Conservation (phyloP, 441 rosid species). For the Omphalea diandra region DNA sequence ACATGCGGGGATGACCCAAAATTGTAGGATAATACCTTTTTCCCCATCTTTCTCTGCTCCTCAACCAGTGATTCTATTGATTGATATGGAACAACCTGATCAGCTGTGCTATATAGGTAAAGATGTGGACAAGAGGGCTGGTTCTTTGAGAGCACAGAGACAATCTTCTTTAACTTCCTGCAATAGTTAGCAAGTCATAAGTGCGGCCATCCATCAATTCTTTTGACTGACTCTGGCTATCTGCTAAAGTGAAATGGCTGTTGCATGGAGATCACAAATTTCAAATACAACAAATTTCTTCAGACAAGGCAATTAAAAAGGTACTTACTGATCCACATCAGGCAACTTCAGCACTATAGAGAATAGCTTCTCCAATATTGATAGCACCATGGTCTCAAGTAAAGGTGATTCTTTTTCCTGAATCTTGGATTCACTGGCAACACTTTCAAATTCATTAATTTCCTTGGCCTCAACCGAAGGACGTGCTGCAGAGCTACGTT, state of each 20-base stretch:
- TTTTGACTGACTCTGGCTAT: neutral
- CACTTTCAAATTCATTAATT: slow-evolving; percentile 25
- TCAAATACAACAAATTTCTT: neutral
- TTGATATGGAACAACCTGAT: slow-evolving; percentile 62
- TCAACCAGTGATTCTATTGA: slow-evolving; percentile 50
- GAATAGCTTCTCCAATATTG: slow-evolving; percentile 57
- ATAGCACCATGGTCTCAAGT: slow-evolving; percentile 48
- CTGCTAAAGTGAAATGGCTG: neutral
- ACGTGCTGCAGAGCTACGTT: slow-evolving; percentile 41
- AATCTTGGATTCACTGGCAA: slow-evolving; percentile 17
- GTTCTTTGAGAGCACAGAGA: slow-evolving; percentile 39
- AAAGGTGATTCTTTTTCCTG: slow-evolving; percentile 35
- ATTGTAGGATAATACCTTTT: slow-evolving; percentile 47
- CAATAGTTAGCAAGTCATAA: slow-evolving; percentile 11
- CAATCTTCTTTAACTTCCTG: slow-evolving; percentile 61
- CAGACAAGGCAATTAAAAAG: neutral
- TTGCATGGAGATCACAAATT: neutral
- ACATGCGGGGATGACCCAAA: slow-evolving; percentile 76
- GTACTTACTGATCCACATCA: slow-evolving; percentile 55
- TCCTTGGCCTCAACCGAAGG: slow-evolving; percentile 25
- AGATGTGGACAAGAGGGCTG: slow-evolving; percentile 79
- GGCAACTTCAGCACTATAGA: slow-evolving; percentile 50
- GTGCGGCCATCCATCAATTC: slow-evolving; percentile 3
- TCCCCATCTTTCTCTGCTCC: slow-evolving; percentile 60
- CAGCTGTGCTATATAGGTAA: slow-evolving; percentile 77